These are phyloP conservation scores for Fomitopsis serialis DNA, from an alignment of 768 basidiomycete species.

Conservation along the genomic window DNA sequence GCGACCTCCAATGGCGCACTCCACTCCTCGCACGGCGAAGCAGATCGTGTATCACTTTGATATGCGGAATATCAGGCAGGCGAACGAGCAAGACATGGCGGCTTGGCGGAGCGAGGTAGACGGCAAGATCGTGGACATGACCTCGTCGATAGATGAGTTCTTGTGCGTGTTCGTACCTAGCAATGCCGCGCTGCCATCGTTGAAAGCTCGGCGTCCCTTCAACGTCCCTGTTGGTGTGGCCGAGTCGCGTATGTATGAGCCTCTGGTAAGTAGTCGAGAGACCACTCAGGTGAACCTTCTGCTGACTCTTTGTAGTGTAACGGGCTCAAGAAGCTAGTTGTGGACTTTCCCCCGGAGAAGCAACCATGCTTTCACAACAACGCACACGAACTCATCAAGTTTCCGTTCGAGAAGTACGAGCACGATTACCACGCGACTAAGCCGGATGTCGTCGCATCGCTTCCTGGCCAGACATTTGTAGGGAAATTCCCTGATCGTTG, in stretches of 20 bases:
- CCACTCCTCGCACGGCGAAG: no score
- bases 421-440: neutral
- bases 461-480: neutral
- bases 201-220: neutral
- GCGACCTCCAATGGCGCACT: neutral
- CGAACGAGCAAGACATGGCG: neutral
- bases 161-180: neutral
- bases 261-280: neutral
- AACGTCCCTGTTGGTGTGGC: neutral
- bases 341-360: neutral
- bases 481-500: neutral
- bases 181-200: neutral
- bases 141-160: neutral
- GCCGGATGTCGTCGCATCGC: slow-evolving; percentile 2
- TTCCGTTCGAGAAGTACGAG: neutral
- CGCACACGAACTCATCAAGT: neutral
- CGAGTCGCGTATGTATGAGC: neutral
- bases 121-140: neutral
- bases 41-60: neutral
- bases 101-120: neutral
- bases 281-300: no score
- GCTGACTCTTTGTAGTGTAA: neutral
- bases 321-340: slow-evolving; percentile 1
- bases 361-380: neutral
- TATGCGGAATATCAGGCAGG: neutral